Base-by-base conservation (phyloP, 1,139 yeast genomes). In the Scheffersomyces lignicola region DNA sequence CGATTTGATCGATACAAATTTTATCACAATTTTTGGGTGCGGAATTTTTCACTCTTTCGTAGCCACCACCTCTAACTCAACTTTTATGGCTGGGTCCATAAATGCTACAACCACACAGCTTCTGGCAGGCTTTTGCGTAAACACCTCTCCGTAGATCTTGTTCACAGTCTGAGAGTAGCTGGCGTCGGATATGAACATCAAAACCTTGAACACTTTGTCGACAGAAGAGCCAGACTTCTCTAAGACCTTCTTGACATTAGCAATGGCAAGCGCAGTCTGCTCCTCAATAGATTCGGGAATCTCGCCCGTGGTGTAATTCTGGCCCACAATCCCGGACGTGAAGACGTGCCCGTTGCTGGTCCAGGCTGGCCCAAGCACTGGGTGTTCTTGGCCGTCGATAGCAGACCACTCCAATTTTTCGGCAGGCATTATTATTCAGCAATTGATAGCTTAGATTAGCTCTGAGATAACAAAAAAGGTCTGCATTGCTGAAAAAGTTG, bases 71-170 rank as follows among this genome's bases (percentile, higher is more conserved):
- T 63, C 69, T 36, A 63, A 47, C 36, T 63, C 69, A 12, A 60
- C 61, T 44, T 62, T 62, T 36, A 63, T 55, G 15, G 56, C 39
- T 7, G 66, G 56, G 36, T 63, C 66, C 66, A 62, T 63, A 42
- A 63, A 63, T 3, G 57, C 58, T 18, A 47, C 68, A 42, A 74
- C 64, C 18, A 76, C 69, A 50, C 81, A 76, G 34, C 77, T 68
- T 56, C 83, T 64, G 18, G 78, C 75, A n/a, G 83, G 83, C 49
- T 65, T 65, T 35, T 65, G 64, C 3, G 63, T 58, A 52, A 77
- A 73, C 50, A 69, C 60, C 44, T 65, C 58, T 16, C 61, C 66
- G 51, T 76, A 77, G 26, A 76, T 65, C 36, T 62, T 55, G 52
- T 76, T 77, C 49, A 78, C 65, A 21, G 52, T 58, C 14, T 66